Base-by-base conservation (phyloP, 208 protist genomes). In the Lotmaria passim region DNA sequence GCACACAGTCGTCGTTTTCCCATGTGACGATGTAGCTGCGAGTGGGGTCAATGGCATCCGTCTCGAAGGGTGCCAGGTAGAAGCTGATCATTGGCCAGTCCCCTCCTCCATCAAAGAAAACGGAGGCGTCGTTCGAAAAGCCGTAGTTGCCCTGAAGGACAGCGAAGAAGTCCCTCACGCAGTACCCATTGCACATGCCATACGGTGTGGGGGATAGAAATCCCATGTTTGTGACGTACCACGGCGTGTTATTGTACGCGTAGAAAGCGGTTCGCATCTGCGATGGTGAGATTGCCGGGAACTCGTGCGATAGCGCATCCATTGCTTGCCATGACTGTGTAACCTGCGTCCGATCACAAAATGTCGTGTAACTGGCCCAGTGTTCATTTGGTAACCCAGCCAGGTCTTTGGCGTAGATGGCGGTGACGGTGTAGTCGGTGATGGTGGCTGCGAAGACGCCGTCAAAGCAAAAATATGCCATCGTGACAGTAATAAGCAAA, bases 71-170 rank as follows among this genome's bases (percentile, higher is more conserved):
- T 7, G 24, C 36, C 17, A 33, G 15, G 69, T 78, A 83, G n/a
- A 83, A 50, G 52, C 46, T 61, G 30, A 86, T 70, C 65, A 86
- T 79, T n/a, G 81, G 77, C 72, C 66, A 74, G 61, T 79, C 76
- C 17, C 81, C 61, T n/a, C 52, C 69, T 17, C 81, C 63, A 46
- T 56, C 69, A 57, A 60, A 47, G 3, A 48, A 30, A 33, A 34
- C 36, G 0, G 68, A 39, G 17, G 14, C 15, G n/a, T 65, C 51
- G 24, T 28, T 28, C 11, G 59, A 67, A 14, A 74, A 74, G 21
- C 17, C 59, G 64, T 81, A 77, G 2, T 60, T 61, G 8, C 75
- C 75, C 0, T 56, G 10, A 4, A 81, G 36, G 0, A 44, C 51
- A 1, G 63, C 58, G 19, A 79, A 71, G 43, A 71, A 65, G 7